Base-by-base conservation (phyloP, 2,329 filamentous ascomycete genomes). In the Akanthomyces dipterigenus region DNA sequence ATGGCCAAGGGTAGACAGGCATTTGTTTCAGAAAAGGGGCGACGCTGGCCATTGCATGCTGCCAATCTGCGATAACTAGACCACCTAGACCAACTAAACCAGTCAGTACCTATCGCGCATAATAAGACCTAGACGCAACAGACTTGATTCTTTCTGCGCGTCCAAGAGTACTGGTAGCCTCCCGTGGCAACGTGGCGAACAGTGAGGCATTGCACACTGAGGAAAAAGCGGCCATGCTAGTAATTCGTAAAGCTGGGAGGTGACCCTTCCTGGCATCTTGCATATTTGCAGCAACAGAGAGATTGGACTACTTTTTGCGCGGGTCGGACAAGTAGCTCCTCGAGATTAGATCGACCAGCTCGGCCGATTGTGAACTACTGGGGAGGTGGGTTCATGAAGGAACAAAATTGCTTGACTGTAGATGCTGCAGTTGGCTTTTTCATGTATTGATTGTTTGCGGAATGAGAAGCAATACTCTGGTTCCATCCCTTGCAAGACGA, bases 1-100 rank as follows among this genome's bases (percentile, higher is more conserved):
- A 20, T 18, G 14, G 16, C 38, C 51, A 55, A 31, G 38, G 51
- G n/a, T 12, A 5, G 20, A 22, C 55, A 28, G 56, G 45, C 50
- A 45, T 24, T 34, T 58, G 46, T 43, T 50, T 50, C 56, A 59
- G 36, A 51, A 59, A 59, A 51, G 56, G 56, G 56, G 56, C 36
- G 12, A 6, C 24, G 11, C 42, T 36, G 31, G 31, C 28, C 31
- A 34, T 34, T 34, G 31, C 18, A 14, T 54, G 16, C 36, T 40
- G 12, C 8, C 48, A 31, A 50, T 51, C 8, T 34, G 20, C 18
- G n/a, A 38, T 28, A 5, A 28, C n/a, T 38, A 28, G 12, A 14
- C 9, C 28, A 36, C 22, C 28, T 51, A 3, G 8, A 24, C 31
- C 26, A 12, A 16, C 16, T 24, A 26, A 12, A 49, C 28, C 31